Evolutionary conservation across 495 filamentous ascomycete species (phyloP).

Genomic region (Tuber magnatum): DNA sequence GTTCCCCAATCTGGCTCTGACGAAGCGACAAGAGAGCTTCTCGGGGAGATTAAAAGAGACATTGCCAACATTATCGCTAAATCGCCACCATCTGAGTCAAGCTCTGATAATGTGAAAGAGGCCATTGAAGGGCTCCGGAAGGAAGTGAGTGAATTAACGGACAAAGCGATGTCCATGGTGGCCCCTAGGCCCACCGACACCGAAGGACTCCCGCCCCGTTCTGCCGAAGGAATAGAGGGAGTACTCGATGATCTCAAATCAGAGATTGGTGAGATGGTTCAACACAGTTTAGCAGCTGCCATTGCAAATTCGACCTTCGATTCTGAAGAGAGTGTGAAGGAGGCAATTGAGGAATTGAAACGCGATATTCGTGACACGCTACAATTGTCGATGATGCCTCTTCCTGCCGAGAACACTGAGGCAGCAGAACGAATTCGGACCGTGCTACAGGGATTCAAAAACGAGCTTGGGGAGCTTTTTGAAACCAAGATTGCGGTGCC

Average conservation of each 20-base stretch:
- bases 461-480: constrained; percentile 18
- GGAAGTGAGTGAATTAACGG: constrained; percentile 37
- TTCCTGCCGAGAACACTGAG: constrained; percentile 32
- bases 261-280: constrained; percentile 52
- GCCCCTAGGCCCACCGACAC: constrained; percentile 4
- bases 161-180: constrained; percentile 24
- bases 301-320: constrained; percentile 40
- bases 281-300: constrained; percentile 36
- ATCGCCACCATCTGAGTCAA: constrained; percentile 9
- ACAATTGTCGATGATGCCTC: constrained; percentile 39
- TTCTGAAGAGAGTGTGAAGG: constrained; percentile 38
- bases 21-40: constrained; percentile 26
- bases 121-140: constrained; percentile 37
- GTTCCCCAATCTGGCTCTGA: constrained; percentile 17
- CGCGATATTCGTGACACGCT: constrained; percentile 39
- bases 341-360: constrained; percentile 39
- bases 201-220: constrained; percentile 11
- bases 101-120: constrained; percentile 15
- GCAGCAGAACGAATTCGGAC: constrained; percentile 28
- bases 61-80: constrained; percentile 30
- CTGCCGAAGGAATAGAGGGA: constrained; percentile 55
- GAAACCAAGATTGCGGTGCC: neutral
- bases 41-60: constrained; percentile 32
- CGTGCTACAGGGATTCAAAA: constrained; percentile 25
- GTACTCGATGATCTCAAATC: constrained; percentile 59